phyloP scores from a whole-genome alignment of 805 yeast genomes.

The Candida railenensis region DNA sequence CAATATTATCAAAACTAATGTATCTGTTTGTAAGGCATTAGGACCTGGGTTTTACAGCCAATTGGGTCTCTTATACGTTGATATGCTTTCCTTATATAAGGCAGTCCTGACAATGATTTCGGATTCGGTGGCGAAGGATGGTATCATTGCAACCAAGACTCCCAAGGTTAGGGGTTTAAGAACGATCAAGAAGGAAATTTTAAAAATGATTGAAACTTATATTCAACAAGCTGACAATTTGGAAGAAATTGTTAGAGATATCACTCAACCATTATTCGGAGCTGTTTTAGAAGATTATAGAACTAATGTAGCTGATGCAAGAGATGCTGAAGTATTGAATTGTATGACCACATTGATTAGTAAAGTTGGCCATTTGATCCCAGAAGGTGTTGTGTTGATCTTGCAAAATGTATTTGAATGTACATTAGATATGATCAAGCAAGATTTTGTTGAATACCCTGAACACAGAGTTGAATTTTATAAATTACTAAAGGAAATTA shows the following conservation, averaged over 20 bases:
- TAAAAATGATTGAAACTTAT: conserved; percentile 86
- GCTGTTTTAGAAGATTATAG: conserved; percentile 90
- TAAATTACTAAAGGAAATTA: conserved; percentile 82
- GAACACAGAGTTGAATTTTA: conserved; percentile 97
- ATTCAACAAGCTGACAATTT: conserved; percentile 81
- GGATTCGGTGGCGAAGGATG: conserved; percentile 73
- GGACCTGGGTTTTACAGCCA: conserved; percentile 92
- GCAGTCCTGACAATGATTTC: conserved; percentile 89
- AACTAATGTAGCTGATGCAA: conserved; percentile 88
- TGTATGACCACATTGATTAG: conserved; percentile 90
- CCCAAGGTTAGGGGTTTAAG: conserved; percentile 94
- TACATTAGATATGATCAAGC: conserved; percentile 92
- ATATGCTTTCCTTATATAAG: conserved; percentile 83
- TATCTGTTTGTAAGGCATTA: conserved; percentile 89
- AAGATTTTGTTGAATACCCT: conserved; percentile 94
- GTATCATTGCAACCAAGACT: conserved; percentile 87
- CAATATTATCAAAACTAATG: conserved; percentile 91
- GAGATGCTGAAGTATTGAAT: conserved; percentile 95
- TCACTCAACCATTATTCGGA: conserved; percentile 77
- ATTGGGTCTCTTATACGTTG: conserved; percentile 79
- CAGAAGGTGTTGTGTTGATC: conserved; percentile 84
- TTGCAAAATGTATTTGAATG: conserved; percentile 91
- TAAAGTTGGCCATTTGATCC: conserved; percentile 83
- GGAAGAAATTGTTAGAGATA: conserved; percentile 78
- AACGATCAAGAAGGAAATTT: conserved; percentile 92